phyloP scores from a whole-genome alignment of 2,329 filamentous ascomycete species.

The Mycosphaerella sp. region DNA sequence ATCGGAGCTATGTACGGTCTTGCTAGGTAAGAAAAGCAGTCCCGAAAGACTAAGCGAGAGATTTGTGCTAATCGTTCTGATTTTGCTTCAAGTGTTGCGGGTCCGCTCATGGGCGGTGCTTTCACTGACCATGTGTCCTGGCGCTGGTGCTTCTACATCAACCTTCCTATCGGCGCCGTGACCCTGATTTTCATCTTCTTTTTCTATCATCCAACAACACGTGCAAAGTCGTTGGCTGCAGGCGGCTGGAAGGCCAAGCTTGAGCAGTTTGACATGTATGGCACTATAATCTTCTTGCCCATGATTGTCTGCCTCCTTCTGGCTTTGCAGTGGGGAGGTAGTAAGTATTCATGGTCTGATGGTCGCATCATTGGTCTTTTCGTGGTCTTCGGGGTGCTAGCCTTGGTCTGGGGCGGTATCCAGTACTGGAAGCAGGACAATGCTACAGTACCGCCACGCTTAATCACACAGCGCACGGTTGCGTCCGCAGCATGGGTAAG shows the following conservation, averaged over 20 bases:
- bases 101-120: constrained; percentile 39
- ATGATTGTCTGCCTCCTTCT: constrained; percentile 45
- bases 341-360: constrained; percentile 42
- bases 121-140: constrained; percentile 33
- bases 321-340: constrained; percentile 47
- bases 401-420: constrained; percentile 37
- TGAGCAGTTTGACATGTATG: constrained; percentile 43
- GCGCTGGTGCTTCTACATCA: constrained; percentile 39
- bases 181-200: constrained; percentile 35
- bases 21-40: constrained; percentile 24
- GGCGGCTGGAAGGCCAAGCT: constrained; percentile 35
- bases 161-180: constrained; percentile 46
- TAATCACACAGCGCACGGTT: constrained; percentile 43
- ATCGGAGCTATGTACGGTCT: constrained; percentile 47
- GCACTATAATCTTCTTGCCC: constrained; percentile 43
- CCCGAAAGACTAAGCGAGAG: neutral
- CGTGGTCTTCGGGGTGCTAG: constrained; percentile 41
- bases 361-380: constrained; percentile 44
- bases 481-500: constrained; percentile 22
- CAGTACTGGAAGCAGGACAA: constrained; percentile 39
- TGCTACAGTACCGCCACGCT: constrained; percentile 43
- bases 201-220: constrained; percentile 34
- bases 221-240: constrained; percentile 27
- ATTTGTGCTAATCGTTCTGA: neutral
- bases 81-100: constrained; percentile 33